These are phyloP conservation scores for Solanum chmielewskii DNA, from an alignment of 257 asterid genomes.

Conservation along the genomic window DNA sequence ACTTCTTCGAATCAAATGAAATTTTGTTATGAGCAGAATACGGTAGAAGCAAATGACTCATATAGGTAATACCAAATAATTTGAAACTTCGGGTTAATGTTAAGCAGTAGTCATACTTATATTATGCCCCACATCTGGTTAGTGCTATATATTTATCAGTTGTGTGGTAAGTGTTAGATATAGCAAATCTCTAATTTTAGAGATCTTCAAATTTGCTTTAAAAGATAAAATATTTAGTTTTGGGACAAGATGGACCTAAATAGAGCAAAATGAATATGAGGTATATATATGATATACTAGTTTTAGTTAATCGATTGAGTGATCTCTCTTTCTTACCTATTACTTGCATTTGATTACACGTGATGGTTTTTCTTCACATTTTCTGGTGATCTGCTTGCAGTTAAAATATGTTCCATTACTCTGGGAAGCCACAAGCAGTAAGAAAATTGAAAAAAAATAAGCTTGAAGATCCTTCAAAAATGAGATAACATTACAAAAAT, in stretches of 20 bases:
- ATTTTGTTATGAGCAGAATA: neutral
- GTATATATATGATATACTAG: neutral
- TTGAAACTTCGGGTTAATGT: neutral
- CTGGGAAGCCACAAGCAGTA: neutral
- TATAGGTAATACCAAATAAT: neutral
- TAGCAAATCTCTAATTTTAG: neutral
- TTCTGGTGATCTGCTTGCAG: neutral
- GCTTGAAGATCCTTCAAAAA: neutral
- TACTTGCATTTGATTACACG: neutral
- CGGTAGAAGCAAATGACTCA: neutral
- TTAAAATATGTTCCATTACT: neutral
- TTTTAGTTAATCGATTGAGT: neutral
- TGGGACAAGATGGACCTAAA: neutral
- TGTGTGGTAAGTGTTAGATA: neutral
- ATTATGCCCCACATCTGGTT: neutral
- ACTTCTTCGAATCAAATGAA: neutral
- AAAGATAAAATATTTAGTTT: neutral
- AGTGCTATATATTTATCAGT: neutral
- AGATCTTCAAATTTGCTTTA: neutral
- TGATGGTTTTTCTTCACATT: neutral
- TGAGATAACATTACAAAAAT: neutral
- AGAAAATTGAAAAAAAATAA: neutral
- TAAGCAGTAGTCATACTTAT: neutral
- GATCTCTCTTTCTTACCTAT: neutral
- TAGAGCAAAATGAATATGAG: neutral